Base-by-base conservation (phyloP, 345 rosid species). In the Eutrema yunnanense region DNA sequence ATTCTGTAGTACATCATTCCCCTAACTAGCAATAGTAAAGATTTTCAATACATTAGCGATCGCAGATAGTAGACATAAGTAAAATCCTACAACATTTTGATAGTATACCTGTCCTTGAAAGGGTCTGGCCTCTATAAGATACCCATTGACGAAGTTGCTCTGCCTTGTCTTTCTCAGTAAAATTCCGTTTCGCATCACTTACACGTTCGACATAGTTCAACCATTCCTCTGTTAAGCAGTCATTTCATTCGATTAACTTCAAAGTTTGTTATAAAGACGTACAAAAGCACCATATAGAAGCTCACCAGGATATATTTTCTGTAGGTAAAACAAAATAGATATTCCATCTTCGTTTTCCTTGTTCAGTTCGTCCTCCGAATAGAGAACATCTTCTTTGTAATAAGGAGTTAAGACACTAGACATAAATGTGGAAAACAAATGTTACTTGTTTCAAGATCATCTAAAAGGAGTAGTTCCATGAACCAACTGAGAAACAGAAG, bases 1-100 rank as follows among this genome's bases (percentile, higher is more conserved):
- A 52, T 56, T 79, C 78, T 83, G 69, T 92, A 90, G 87, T 95
- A 92, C 99, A 95, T 95, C 97, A 95, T 95, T 66, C 99, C 99
- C 78, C 98, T 86, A 78, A 95, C 99, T 95, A 84, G 72, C 11
- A 71, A 42, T 70, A 71, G 80, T 22, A 74, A 34, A 71, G 6
- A 73, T 4, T 29, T n/a, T 57, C 2, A 62, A 38, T 62, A 50
- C 38, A 52, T 66, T 66, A 65, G 69, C 8, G 30, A 50, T 27
- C 3, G 6, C 41, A 41, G 34, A 71, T 14, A 29, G 3, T 43
- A 65, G 22, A 66, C 27, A 69, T 36, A 47, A 46, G 74, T 53
- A 63, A 60, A 49, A 70, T 32, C 13, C 37, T 16, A 69, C 38
- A 76, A 9, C 37, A 34, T 63, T 70, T 38, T 55, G 55, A 70